A percentile compares a stretch with the other conserved stretches of the same genome.
phyloP scores from a whole-genome alignment of 345 rosid genomes.

The Bruguiera parviflora region DNA sequence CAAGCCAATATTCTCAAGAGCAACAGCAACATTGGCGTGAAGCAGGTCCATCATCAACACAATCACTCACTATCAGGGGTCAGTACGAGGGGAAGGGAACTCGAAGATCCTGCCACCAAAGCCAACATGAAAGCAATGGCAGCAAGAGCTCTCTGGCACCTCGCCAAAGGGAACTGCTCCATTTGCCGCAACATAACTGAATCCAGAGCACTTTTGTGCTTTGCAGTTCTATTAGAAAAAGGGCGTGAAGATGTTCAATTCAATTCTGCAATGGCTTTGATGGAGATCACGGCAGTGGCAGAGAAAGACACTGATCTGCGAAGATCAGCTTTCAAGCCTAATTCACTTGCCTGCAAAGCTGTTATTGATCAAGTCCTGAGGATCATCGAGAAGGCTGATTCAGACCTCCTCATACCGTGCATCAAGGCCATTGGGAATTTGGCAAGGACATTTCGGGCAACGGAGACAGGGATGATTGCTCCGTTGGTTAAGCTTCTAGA shows the following conservation, averaged over 20 bases:
- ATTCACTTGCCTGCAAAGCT: constrained; percentile 78
- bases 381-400: constrained; percentile 63
- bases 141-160: constrained; percentile 85
- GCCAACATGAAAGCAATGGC: constrained; percentile 88
- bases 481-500: constrained; percentile 81
- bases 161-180: constrained; percentile 63
- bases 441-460: constrained; percentile 82
- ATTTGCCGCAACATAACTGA: constrained; percentile 87
- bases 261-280: constrained; percentile 89
- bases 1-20: constrained; percentile 26
- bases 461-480: constrained; percentile 72
- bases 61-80: constrained; percentile 46
- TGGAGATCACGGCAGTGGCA: constrained; percentile 90
- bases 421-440: constrained; percentile 74
- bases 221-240: constrained; percentile 77
- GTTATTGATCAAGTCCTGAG: constrained; percentile 68
- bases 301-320: constrained; percentile 73
- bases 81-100: constrained; percentile 63
- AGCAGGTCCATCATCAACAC: constrained; percentile 47
- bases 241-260: constrained; percentile 61
- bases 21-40: constrained; percentile 24
- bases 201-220: constrained; percentile 91
- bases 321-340: constrained; percentile 89
- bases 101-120: constrained; percentile 77
- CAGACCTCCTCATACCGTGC: constrained; percentile 71